Conservation (phyloP, 352 stramenopile species). For the Globisporangium alternatum region DNA sequence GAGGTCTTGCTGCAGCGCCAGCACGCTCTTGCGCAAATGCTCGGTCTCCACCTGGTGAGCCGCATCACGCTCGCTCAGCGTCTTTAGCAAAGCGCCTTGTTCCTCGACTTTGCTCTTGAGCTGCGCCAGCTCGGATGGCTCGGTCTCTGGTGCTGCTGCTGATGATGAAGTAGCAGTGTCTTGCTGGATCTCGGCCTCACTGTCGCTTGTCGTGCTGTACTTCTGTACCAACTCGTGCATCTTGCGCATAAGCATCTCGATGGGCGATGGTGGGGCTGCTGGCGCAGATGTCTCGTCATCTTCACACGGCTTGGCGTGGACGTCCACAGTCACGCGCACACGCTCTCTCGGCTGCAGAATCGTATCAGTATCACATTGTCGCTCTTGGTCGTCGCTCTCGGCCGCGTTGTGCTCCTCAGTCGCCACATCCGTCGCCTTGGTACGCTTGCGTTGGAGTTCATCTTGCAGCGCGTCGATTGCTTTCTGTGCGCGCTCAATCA, state of each 20-base stretch:
- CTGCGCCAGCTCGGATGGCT: constrained; percentile 12
- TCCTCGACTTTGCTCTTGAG: constrained; percentile 26
- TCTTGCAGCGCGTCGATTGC: constrained; percentile 14
- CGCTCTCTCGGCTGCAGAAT: neutral
- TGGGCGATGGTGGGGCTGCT: constrained; percentile 24
- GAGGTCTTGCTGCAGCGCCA: constrained; percentile 69
- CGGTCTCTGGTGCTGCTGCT: too few relatives aligned
- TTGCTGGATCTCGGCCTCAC: neutral
- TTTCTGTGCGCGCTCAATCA: constrained; percentile 15
- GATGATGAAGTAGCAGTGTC: neutral
- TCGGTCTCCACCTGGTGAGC: constrained; percentile 37
- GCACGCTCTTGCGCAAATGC: constrained; percentile 55
- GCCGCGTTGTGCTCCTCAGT: neutral
- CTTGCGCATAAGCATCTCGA: constrained; percentile 48
- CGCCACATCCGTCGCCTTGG: neutral
- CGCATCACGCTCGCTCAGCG: constrained; percentile 34
- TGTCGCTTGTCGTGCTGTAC: constrained; percentile 22
- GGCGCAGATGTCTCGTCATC: neutral
- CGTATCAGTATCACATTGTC: too few relatives aligned
- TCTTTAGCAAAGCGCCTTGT: constrained; percentile 27
- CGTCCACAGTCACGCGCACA: constrained; percentile 1
- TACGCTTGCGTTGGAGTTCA: constrained; percentile 5
- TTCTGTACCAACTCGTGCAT: constrained; percentile 60
- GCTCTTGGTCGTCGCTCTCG: neutral
- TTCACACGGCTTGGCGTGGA: constrained; percentile 1